phyloP scores from a whole-genome alignment of 2,329 filamentous ascomycete genomes.

The Trichoderma asperellum region DNA sequence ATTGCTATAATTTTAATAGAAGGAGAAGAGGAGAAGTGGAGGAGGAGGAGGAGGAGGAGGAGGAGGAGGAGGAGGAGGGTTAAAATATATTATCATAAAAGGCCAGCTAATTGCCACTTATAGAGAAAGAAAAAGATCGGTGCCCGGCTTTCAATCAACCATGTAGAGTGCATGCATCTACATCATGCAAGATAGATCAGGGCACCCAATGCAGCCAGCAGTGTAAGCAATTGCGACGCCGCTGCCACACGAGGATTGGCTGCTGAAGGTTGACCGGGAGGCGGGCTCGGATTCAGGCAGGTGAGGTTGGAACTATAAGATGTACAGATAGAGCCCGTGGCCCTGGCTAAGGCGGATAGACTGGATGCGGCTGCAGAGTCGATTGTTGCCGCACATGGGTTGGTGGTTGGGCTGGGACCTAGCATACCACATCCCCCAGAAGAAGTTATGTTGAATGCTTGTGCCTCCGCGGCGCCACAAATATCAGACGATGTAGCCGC shows the following conservation, averaged over 20 bases:
- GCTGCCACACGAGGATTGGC: background rate
- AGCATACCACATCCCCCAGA: background rate
- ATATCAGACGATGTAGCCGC: too few species aligned
- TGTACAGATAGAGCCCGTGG: background rate
- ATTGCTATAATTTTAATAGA: too few species aligned
- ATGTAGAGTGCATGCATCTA: background rate
- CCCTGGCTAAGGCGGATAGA: background rate
- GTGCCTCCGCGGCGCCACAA: too few species aligned
- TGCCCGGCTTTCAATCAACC: background rate
- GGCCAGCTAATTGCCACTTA: too few species aligned
- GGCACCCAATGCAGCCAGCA: background rate
- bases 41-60: too few species aligned
- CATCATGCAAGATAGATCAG: background rate
- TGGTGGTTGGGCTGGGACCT: constrained; percentile 1
- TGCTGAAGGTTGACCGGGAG: background rate
- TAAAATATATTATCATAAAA: too few species aligned
- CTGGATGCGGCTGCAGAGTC: constrained; percentile 12
- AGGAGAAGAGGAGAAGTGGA: too few species aligned
- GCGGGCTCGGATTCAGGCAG: background rate
- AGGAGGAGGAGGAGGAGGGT: too few species aligned
- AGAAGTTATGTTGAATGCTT: too few species aligned
- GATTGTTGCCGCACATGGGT: background rate
- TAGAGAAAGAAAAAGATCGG: too few species aligned
- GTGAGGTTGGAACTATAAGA: background rate
- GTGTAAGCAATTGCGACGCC: background rate